A percentile compares a stretch with the other conserved stretches of the same genome.
Evolutionary conservation across 495 filamentous ascomycete genomes (phyloP).

Genomic region (Aspergillus bertholletiae): DNA sequence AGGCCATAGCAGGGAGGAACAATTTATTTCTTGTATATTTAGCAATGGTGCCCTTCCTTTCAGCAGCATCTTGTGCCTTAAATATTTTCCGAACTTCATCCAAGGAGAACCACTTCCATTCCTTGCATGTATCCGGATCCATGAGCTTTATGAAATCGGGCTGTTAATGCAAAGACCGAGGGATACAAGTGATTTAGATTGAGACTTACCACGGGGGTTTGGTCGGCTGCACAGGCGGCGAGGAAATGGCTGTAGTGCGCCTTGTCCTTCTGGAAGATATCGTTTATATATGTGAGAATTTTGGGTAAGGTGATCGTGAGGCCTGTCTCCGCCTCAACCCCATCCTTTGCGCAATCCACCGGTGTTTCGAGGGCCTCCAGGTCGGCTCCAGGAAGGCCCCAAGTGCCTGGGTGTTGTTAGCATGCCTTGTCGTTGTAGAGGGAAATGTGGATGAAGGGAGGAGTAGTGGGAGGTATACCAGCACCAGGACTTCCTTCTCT

Average conservation of each 20-base stretch:
- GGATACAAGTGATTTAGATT: neutral
- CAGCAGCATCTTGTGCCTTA: conserved; percentile 5
- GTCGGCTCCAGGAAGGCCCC: conserved; percentile 20
- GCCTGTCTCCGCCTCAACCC: conserved; percentile 16
- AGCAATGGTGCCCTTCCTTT: neutral
- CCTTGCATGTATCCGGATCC: conserved; percentile 13
- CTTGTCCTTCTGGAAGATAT: conserved; percentile 10
- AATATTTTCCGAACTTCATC: too few species aligned
- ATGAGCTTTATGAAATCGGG: conserved; percentile 8
- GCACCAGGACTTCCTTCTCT: conserved; percentile 36
- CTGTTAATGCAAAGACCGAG: too few species aligned
- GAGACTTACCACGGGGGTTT: too few species aligned
- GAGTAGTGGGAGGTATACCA: conserved; percentile 13
- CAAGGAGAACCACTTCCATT: conserved; percentile 17
- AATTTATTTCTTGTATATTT: conserved; percentile 1
- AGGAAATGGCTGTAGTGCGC: conserved; percentile 19
- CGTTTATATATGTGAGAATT: conserved; percentile 16
- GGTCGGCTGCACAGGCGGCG: neutral
- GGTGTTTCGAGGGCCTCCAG: conserved; percentile 13
- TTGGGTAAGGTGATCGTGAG: neutral
- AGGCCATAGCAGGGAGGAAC: conserved; percentile 12
- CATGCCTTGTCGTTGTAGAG: neutral
- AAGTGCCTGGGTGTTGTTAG: conserved; percentile 10
- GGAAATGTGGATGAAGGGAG: neutral
- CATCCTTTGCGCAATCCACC: conserved; percentile 13